Evolutionary conservation across 1,284 basidiomycete species (phyloP).

Genomic region (Boletus smithii): DNA sequence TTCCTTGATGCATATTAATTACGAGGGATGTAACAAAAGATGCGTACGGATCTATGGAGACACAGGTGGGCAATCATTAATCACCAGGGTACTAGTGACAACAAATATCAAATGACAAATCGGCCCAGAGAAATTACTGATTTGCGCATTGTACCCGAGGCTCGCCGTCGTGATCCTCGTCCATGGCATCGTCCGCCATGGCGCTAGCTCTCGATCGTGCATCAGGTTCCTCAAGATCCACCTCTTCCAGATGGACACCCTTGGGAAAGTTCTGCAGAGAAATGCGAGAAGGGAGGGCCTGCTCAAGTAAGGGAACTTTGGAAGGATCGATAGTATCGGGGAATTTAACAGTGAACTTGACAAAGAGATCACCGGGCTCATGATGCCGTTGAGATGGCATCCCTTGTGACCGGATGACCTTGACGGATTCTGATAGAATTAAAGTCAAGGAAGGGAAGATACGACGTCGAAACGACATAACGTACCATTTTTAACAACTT

Average conservation of each 20-base stretch:
- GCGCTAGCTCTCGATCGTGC: constrained; percentile 64
- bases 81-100: constrained; percentile 22
- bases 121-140: constrained; percentile 48
- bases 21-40: constrained; percentile 30
- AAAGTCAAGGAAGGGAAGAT: constrained; percentile 10
- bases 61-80: constrained; percentile 16
- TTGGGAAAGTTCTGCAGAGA: constrained; percentile 69
- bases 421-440: constrained; percentile 65
- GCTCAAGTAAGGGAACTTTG: constrained; percentile 76
- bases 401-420: constrained; percentile 91
- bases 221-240: constrained; percentile 80
- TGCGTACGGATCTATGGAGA: constrained; percentile 28
- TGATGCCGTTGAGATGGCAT: constrained; percentile 99
- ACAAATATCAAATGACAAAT: constrained; percentile 18
- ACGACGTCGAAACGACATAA: constrained; percentile 6
- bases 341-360: constrained; percentile 88
- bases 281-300: constrained; percentile 80
- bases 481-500: constrained; percentile 91
- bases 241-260: constrained; percentile 79
- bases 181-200: constrained; percentile 69
- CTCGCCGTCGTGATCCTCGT: constrained; percentile 75
- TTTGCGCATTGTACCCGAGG: constrained; percentile 83
- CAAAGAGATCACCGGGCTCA: constrained; percentile 91
- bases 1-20: constrained; percentile 29
- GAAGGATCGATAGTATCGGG: constrained; percentile 77